phyloP scores from a whole-genome alignment of 225 moss, liverwort and hornwort species.

The Neckera pumila region DNA sequence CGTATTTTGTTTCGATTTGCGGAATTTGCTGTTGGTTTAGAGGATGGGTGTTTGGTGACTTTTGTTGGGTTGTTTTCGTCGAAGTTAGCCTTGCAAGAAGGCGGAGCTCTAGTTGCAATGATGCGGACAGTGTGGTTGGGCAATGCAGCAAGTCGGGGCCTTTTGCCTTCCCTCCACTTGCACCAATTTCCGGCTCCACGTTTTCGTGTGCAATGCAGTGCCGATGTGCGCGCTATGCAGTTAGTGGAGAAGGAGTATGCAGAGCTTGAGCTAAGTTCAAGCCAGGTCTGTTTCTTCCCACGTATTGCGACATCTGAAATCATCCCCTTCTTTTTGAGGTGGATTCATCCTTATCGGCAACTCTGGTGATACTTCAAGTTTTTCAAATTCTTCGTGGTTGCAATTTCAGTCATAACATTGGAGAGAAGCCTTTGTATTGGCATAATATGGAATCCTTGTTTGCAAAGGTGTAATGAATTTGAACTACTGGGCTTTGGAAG shows the following conservation, averaged over 20 bases:
- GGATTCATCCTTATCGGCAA: not conserved
- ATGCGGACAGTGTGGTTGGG: conserved; percentile 19
- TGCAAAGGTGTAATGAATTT: not conserved
- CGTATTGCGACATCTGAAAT: not conserved
- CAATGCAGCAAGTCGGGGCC: not conserved
- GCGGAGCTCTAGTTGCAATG: not conserved
- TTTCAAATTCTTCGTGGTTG: not conserved
- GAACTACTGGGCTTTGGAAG: not conserved
- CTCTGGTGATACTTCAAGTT: not conserved
- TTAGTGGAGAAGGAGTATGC: conserved; percentile 57
- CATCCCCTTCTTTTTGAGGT: not conserved
- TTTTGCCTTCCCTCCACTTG: conserved; percentile 8
- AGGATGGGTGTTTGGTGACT: not conserved
- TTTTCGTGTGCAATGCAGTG: conserved; percentile 13
- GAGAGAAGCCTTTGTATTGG: not conserved
- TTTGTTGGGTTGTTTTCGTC: not conserved
- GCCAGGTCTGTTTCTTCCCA: conserved; percentile 25
- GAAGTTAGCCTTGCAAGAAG: not conserved
- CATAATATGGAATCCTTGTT: not conserved
- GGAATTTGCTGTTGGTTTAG: not conserved
- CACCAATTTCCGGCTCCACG: not conserved
- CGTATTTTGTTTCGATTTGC: not conserved
- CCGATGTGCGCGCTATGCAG: conserved; percentile 19
- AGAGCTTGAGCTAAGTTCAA: conserved; percentile 49
- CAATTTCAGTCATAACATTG: not conserved